Conservation (phyloP, 495 filamentous ascomycete genomes). For the Aspergillus egyptiacus region DNA sequence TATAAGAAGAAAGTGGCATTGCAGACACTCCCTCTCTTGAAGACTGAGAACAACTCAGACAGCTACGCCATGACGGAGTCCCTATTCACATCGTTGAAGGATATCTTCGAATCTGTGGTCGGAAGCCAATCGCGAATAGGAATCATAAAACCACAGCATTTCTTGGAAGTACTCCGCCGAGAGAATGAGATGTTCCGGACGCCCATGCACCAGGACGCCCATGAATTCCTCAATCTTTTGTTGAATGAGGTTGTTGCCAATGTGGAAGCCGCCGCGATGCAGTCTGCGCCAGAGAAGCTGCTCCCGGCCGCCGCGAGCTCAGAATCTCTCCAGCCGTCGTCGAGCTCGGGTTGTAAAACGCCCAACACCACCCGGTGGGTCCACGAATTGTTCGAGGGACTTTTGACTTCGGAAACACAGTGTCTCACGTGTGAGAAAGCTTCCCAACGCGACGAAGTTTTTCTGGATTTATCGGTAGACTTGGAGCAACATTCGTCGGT, state of each 20-base stretch:
- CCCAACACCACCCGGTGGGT: slow-evolving; percentile 76
- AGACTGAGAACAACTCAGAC: slow-evolving; percentile 68
- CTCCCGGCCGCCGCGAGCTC: slow-evolving; percentile 33
- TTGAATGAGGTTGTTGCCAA: slow-evolving; percentile 95
- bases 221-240: slow-evolving; percentile 91
- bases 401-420: slow-evolving; percentile 90
- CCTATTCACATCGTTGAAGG: slow-evolving; percentile 87
- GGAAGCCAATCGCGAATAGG: slow-evolving; percentile 76
- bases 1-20: slow-evolving; percentile 95
- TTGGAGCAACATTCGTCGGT: slow-evolving; percentile 94
- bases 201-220: slow-evolving; percentile 96
- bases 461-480: slow-evolving; percentile 93
- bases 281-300: slow-evolving; percentile 32
- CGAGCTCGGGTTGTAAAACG: slow-evolving; percentile 41
- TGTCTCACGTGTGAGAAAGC: slow-evolving; percentile 95
- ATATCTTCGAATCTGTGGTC: slow-evolving; percentile 91
- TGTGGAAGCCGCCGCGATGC: slow-evolving; percentile 73
- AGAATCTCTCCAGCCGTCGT: slow-evolving; percentile 38
- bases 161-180: slow-evolving; percentile 84
- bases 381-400: slow-evolving; percentile 93
- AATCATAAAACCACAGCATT: slow-evolving; percentile 87
- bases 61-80: slow-evolving; percentile 92
- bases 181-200: slow-evolving; percentile 98
- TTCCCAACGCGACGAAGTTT: slow-evolving; percentile 91
- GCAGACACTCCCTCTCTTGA: slow-evolving; percentile 75